These are phyloP conservation scores for Plantago rigida DNA, from an alignment of 305 asterid genomes.

Conservation along the genomic window DNA sequence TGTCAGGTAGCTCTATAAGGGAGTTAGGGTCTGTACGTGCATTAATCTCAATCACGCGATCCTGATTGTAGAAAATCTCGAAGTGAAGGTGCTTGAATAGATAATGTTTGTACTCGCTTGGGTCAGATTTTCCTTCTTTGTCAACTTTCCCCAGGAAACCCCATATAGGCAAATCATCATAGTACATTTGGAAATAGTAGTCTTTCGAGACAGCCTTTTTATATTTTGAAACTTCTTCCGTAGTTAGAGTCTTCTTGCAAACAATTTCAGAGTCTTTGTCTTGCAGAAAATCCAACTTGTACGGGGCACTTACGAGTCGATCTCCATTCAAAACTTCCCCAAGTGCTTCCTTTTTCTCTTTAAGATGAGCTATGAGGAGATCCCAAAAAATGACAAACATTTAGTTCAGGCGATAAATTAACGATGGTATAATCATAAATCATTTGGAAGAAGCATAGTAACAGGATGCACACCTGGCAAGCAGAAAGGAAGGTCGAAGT, in stretches of 20 bases:
- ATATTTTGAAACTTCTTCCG: slow-evolving; percentile 55
- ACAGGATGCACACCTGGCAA: slow-evolving; percentile 38
- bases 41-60: slow-evolving; percentile 73
- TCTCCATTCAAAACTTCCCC: slow-evolving; percentile 76
- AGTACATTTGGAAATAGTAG: slow-evolving; percentile 82
- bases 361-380: slow-evolving; percentile 20
- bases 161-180: slow-evolving; percentile 85
- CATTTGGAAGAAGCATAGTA: neutral
- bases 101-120: slow-evolving; percentile 59
- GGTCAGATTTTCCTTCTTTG: slow-evolving; percentile 68
- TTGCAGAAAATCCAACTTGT: slow-evolving; percentile 55
- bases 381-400: slow-evolving; percentile 1
- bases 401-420: neutral
- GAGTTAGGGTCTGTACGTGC: slow-evolving; percentile 67
- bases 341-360: slow-evolving; percentile 73
- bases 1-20: slow-evolving; percentile 64
- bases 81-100: slow-evolving; percentile 69
- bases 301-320: slow-evolving; percentile 75
- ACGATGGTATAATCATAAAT: neutral
- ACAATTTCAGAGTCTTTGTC: slow-evolving; percentile 61
- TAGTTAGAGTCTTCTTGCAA: slow-evolving; percentile 47
- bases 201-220: slow-evolving; percentile 63
- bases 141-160: slow-evolving; percentile 75
- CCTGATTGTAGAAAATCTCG: slow-evolving; percentile 56
- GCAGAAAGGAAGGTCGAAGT: slow-evolving; percentile 76